These are phyloP conservation scores for Priceomyces castillae DNA, from an alignment of 805 yeast genomes.

Conservation along the genomic window DNA sequence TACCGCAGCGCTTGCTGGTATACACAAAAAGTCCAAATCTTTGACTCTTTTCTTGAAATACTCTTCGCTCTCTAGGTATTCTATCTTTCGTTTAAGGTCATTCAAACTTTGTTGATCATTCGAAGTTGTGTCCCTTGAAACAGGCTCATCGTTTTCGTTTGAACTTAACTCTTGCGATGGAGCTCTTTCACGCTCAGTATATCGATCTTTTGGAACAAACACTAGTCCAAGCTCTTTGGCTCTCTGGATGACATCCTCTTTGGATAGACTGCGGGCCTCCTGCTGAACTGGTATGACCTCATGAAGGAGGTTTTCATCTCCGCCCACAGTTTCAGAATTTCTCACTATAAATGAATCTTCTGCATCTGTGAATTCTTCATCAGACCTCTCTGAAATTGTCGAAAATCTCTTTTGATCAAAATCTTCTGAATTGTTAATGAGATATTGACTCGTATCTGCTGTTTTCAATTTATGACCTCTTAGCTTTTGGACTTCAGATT, in stretches of 20 bases:
- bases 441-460: no score
- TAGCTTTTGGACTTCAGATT: not conserved
- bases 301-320: not conserved
- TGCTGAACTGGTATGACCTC: not conserved
- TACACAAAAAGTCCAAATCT: constrained; percentile 46
- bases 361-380: not conserved
- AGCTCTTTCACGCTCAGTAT: constrained; percentile 6
- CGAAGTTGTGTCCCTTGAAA: not conserved
- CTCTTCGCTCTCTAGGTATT: constrained; percentile 20
- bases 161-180: not conserved
- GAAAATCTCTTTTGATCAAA: not conserved
- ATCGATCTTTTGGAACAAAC: constrained; percentile 11
- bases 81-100: not conserved
- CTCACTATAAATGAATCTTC: not conserved
- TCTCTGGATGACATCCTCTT: constrained; percentile 1
- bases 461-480: no score
- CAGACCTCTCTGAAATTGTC: not conserved
- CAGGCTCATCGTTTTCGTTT: not conserved
- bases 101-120: not conserved
- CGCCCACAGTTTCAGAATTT: not conserved
- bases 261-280: not conserved
- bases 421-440: no score
- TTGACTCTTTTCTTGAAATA: constrained; percentile 41
- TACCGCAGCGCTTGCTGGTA: constrained; percentile 63
- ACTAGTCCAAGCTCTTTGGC: constrained; percentile 43